Conservation (phyloP, 78 protist genomes). For the Anaeramoeba flamelloides region DNA sequence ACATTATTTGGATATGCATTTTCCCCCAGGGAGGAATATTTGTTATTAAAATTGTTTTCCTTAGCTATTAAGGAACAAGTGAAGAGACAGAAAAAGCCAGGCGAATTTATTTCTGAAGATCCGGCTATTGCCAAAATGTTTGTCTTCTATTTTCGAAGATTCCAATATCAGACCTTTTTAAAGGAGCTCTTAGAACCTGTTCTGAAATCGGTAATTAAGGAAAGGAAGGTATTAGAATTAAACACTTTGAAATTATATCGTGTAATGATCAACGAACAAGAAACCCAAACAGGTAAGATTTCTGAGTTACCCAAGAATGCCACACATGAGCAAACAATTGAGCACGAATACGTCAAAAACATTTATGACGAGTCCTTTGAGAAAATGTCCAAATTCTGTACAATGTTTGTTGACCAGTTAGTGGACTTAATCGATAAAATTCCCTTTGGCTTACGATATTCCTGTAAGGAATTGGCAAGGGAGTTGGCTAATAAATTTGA, state of each 20-base stretch:
- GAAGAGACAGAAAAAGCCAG: slow-evolving; percentile 29
- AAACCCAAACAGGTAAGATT: slow-evolving; percentile 51
- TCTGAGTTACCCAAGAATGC: slow-evolving; percentile 30
- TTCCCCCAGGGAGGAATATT: slow-evolving; percentile 61
- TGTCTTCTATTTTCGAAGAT: slow-evolving; percentile 38
- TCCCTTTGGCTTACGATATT: slow-evolving; percentile 63
- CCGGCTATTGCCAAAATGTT: slow-evolving; percentile 56
- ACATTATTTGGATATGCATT: slow-evolving; percentile 64
- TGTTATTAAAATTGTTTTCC: slow-evolving; percentile 42
- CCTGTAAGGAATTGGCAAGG: slow-evolving; percentile 28
- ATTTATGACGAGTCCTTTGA: slow-evolving; percentile 41
- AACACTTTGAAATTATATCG: slow-evolving; percentile 21
- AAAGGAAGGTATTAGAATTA: slow-evolving; percentile 24
- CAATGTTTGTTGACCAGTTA: slow-evolving; percentile 48
- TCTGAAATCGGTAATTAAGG: slow-evolving; percentile 39
- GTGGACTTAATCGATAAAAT: slow-evolving; percentile 29
- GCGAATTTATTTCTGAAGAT: slow-evolving; percentile 43
- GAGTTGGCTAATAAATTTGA: background rate
- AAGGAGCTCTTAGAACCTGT: slow-evolving; percentile 50
- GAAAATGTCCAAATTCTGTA: slow-evolving; percentile 37
- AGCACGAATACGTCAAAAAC: slow-evolving; percentile 41
- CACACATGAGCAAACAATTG: slow-evolving; percentile 40
- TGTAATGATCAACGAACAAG: slow-evolving; percentile 42
- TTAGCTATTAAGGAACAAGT: slow-evolving; percentile 44
- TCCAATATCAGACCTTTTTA: slow-evolving; percentile 24